Conservation (phyloP, 2,329 filamentous ascomycete genomes). For the Cadophora gregata region DNA sequence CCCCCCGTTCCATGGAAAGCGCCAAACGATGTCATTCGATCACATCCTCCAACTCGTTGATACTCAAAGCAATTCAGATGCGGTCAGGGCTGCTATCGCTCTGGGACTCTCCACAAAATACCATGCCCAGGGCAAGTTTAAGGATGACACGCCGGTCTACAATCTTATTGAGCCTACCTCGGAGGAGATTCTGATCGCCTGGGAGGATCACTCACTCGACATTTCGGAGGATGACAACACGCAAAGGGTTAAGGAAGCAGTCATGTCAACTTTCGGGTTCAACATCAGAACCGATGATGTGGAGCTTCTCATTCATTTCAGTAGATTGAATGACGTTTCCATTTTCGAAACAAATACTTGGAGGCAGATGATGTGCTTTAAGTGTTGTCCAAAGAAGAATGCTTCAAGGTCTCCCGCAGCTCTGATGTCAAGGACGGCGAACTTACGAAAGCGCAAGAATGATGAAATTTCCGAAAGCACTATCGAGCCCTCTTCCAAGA, state of each 20-base stretch:
- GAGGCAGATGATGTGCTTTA: conserved; percentile 4
- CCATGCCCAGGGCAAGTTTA: not conserved
- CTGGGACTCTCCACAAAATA: not conserved
- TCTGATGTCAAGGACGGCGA: not conserved
- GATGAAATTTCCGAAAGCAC: not conserved
- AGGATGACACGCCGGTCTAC: not conserved
- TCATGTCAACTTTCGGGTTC: conserved; percentile 2
- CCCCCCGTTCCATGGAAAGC: conserved; percentile 1
- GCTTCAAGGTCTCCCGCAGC: not conserved
- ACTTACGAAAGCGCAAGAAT: not conserved
- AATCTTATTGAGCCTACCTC: not conserved
- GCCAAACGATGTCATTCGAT: not conserved
- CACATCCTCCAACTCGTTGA: not conserved
- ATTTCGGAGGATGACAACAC: not conserved
- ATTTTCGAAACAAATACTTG: conserved; percentile 1
- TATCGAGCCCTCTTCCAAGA: not conserved
- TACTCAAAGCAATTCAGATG: not conserved
- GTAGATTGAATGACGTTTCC: not conserved
- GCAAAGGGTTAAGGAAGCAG: not conserved
- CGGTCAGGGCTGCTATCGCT: not conserved
- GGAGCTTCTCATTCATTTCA: not conserved
- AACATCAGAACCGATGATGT: not conserved
- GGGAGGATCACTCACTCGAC: conserved; percentile 1
- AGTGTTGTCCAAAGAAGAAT: conserved; percentile 4
- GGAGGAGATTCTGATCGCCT: not conserved